Evolutionary conservation across 2,329 filamentous ascomycete genomes (phyloP).

Genomic region (Fusarium sp.): DNA sequence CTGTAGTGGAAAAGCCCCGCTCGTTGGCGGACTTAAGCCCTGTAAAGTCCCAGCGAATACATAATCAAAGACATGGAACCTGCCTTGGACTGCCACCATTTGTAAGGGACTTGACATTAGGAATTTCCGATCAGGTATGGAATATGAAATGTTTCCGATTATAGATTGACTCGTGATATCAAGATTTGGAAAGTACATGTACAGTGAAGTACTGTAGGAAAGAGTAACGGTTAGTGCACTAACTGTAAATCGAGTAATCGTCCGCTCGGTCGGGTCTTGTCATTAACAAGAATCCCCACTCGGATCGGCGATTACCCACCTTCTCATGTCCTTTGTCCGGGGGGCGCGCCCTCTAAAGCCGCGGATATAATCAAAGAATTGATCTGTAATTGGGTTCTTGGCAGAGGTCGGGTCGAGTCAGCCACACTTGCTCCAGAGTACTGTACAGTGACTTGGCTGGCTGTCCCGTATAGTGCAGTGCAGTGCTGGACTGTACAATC

Average conservation of each 20-base stretch:
- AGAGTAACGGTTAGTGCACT: constrained; percentile 2
- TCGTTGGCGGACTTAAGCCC: constrained; percentile 37
- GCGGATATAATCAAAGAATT: constrained; percentile 31
- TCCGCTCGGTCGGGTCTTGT: constrained; percentile 28
- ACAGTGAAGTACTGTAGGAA: not conserved
- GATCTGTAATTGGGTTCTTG: constrained; percentile 24
- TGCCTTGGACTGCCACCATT: not conserved
- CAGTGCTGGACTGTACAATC: not conserved
- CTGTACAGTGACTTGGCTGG: constrained; percentile 2
- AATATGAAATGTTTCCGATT: not conserved
- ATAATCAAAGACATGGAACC: constrained; percentile 12
- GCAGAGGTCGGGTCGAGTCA: not conserved
- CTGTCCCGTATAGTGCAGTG: not conserved
- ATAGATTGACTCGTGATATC: not conserved
- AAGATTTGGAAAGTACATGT: constrained; percentile 6
- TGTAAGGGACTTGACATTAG: not conserved
- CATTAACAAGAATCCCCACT: constrained; percentile 24
- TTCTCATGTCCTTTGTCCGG: constrained; percentile 28
- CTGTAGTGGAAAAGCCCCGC: constrained; percentile 20
- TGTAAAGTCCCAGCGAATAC: constrained; percentile 37
- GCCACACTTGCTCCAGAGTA: constrained; percentile 18
- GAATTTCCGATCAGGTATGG: not conserved
- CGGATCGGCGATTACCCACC: constrained; percentile 40
- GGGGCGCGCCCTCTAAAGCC: constrained; percentile 32
- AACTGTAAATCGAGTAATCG: constrained; percentile 15